phyloP scores from a whole-genome alignment of 1,284 basidiomycete genomes.

The Melampsora larici-populina region DNA sequence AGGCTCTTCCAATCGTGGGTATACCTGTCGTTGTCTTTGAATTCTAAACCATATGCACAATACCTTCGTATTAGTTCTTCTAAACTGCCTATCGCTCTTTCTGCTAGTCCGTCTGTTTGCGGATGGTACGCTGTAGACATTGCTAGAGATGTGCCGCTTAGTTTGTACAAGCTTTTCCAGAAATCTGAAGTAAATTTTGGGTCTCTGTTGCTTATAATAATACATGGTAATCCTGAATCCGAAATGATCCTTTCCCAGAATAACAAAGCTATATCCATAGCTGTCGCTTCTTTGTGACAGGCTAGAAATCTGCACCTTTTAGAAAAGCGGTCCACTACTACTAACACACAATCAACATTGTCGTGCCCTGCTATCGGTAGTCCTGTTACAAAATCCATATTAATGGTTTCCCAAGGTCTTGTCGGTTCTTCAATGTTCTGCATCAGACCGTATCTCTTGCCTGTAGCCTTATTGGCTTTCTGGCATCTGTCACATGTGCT shows the following conservation, averaged over 20 bases:
- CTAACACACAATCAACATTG: not conserved
- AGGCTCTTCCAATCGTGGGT: too few relatives aligned
- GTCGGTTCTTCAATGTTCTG: too few relatives aligned
- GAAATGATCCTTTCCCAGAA: constrained; percentile 31
- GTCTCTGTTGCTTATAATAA: constrained; percentile 28
- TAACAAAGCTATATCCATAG: constrained; percentile 10
- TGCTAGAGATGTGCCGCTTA: constrained; percentile 2
- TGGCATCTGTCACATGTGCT: not conserved
- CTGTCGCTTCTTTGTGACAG: constrained; percentile 1
- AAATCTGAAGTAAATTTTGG: constrained; percentile 6
- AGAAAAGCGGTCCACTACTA: constrained; percentile 11
- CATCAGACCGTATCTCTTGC: too few relatives aligned
- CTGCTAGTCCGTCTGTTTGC: too few relatives aligned
- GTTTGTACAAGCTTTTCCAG: constrained; percentile 1
- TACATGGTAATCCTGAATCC: not conserved
- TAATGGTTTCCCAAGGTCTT: too few relatives aligned
- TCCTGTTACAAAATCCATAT: too few relatives aligned
- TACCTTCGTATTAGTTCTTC: too few relatives aligned
- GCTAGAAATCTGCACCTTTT: constrained; percentile 12
- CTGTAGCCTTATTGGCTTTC: too few relatives aligned
- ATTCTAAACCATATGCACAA: too few relatives aligned
- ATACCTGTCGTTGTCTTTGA: too few relatives aligned
- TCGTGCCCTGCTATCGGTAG: not conserved
- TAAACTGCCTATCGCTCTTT: too few relatives aligned
- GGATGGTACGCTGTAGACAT: constrained; percentile 28